Conservation (phyloP, 1,284 basidiomycete species). For the Inonotus obliquus region DNA sequence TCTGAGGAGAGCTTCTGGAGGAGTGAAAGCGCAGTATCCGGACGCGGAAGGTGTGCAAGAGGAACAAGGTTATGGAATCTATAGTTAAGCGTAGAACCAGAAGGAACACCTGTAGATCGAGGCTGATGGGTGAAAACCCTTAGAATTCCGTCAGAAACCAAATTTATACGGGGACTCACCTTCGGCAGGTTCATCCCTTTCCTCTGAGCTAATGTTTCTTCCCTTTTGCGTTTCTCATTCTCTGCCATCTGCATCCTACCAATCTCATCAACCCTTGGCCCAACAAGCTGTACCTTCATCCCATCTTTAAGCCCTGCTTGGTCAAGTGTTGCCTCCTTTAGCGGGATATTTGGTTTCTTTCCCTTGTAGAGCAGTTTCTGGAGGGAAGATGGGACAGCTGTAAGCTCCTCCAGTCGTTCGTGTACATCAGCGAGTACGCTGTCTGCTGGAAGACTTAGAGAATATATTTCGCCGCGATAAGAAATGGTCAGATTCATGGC, state of each 20-base stretch:
- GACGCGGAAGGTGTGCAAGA: conserved; percentile 58
- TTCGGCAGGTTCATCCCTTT: conserved; percentile 53
- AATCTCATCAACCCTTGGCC: conserved; percentile 54
- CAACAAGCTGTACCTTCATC: conserved; percentile 62
- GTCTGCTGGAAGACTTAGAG: conserved; percentile 41
- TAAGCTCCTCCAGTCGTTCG: conserved; percentile 51
- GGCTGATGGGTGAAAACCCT: conserved; percentile 36
- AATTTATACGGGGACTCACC: conserved; percentile 33
- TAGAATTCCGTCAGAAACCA: background rate
- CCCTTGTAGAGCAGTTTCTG: conserved; percentile 74
- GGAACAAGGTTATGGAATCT: conserved; percentile 61
- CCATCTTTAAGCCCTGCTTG: conserved; percentile 58
- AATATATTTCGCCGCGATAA: conserved; percentile 44
- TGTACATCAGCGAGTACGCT: conserved; percentile 46
- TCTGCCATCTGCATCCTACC: conserved; percentile 49
- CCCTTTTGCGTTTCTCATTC: conserved; percentile 48
- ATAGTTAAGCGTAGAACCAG: conserved; percentile 38
- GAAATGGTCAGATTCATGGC: conserved; percentile 29
- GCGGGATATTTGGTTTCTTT: conserved; percentile 40
- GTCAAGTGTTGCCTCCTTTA: conserved; percentile 39
- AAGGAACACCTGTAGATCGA: conserved; percentile 35
- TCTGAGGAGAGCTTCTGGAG: conserved; percentile 60
- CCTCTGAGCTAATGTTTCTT: conserved; percentile 55
- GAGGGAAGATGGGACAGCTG: conserved; percentile 52
- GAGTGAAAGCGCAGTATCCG: conserved; percentile 46